These are phyloP conservation scores for Podospora appendiculata DNA, from an alignment of 495 filamentous ascomycete species.

Conservation along the genomic window DNA sequence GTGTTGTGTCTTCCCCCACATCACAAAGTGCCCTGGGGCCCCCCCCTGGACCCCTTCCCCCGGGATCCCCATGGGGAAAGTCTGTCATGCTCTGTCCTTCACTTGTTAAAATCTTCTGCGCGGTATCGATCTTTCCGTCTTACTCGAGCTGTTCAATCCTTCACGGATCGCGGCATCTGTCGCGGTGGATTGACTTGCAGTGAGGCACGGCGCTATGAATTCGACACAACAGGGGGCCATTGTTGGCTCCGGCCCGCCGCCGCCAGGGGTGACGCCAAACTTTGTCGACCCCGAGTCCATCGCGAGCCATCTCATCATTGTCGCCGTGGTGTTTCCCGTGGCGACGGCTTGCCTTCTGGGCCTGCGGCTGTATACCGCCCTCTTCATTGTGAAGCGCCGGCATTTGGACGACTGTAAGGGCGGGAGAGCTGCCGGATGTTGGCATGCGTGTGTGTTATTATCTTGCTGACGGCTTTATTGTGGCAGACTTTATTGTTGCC, in stretches of 20 bases:
- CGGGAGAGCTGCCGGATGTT: neutral
- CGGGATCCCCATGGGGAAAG: no score
- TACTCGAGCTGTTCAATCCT: no score
- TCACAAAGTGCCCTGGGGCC: no score
- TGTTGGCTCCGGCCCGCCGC: neutral
- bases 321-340: conserved; percentile 12
- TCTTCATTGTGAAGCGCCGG: conserved; percentile 14
- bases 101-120: no score
- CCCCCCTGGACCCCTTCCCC: no score
- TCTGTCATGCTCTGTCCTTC: no score
- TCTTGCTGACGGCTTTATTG: neutral
- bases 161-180: no score
- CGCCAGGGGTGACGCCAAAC: conserved; percentile 18
- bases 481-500: conserved; percentile 3
- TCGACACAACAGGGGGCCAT: neutral
- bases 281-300: conserved; percentile 18
- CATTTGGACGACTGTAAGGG: conserved; percentile 19
- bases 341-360: conserved; percentile 12
- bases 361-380: conserved; percentile 14
- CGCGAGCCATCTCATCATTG: conserved; percentile 10
- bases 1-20: no score
- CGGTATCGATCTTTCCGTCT: no score
- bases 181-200: no score
- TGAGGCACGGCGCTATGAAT: no score
- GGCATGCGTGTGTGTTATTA: neutral